A percentile compares a stretch with the other conserved stretches of the same genome.
Evolutionary conservation across 2,329 filamentous ascomycete species (phyloP).

Genomic region (Botrytis cinerea): DNA sequence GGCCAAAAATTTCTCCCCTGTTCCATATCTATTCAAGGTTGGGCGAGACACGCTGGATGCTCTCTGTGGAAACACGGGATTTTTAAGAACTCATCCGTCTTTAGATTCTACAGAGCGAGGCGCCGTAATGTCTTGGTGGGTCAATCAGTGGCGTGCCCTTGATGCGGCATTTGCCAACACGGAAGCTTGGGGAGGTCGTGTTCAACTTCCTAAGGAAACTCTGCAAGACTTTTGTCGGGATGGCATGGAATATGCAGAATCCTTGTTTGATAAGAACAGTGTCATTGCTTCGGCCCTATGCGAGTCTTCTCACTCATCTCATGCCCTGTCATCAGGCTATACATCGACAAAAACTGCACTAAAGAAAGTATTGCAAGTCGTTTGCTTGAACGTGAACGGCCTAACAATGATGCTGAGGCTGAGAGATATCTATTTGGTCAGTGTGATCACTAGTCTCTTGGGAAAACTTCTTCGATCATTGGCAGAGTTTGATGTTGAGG

Average conservation of each 20-base stretch:
- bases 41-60: slow-evolving; percentile 58
- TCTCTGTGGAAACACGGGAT: slow-evolving; percentile 58
- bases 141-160: slow-evolving; percentile 77
- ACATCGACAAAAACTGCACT: slow-evolving; percentile 43
- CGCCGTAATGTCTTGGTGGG: slow-evolving; percentile 71
- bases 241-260: slow-evolving; percentile 90
- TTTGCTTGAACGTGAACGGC: slow-evolving; percentile 63
- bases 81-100: slow-evolving; percentile 42
- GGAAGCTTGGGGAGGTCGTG: slow-evolving; percentile 71
- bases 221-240: slow-evolving; percentile 95
- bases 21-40: slow-evolving; percentile 58
- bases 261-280: slow-evolving; percentile 80
- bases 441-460: slow-evolving; percentile 78
- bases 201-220: slow-evolving; percentile 55
- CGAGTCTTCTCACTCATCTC: slow-evolving; percentile 46
- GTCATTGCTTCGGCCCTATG: slow-evolving; percentile 61
- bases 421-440: slow-evolving; percentile 82
- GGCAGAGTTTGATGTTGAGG: slow-evolving; percentile 72
- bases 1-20: slow-evolving; percentile 56
- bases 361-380: slow-evolving; percentile 62
- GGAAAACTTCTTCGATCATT: slow-evolving; percentile 81
- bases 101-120: slow-evolving; percentile 44
- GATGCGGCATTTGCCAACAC: slow-evolving; percentile 80
- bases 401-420: slow-evolving; percentile 89
- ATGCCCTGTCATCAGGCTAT: slow-evolving; percentile 34